phyloP scores from a whole-genome alignment of 2,329 filamentous ascomycete genomes.

The Emydomyces testavorans region DNA sequence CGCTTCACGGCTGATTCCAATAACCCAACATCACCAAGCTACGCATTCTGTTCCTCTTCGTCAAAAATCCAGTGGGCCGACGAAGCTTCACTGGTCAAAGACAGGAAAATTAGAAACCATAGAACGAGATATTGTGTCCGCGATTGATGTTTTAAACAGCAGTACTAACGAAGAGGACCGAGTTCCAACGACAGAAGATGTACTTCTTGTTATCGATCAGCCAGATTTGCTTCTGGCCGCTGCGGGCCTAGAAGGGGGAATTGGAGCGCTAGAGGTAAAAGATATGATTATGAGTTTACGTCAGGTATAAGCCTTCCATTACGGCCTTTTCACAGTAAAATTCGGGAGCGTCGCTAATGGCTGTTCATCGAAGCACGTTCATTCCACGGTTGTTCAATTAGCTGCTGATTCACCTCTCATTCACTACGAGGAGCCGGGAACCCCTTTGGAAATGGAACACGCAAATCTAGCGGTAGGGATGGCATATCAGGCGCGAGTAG shows the following conservation, averaged over 20 bases:
- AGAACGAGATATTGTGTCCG: constrained; percentile 27
- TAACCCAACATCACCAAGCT: not conserved
- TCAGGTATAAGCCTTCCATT: constrained; percentile 43
- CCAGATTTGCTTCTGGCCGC: constrained; percentile 54
- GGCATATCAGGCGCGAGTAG: constrained; percentile 62
- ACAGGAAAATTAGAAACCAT: constrained; percentile 24
- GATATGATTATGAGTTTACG: constrained; percentile 49
- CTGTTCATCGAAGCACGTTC: constrained; percentile 40
- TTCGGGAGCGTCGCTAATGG: not conserved
- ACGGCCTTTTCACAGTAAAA: not conserved
- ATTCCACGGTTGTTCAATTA: constrained; percentile 55
- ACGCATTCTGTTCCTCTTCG: not conserved
- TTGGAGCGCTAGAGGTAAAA: constrained; percentile 37
- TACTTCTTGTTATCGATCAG: constrained; percentile 55
- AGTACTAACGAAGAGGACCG: constrained; percentile 17
- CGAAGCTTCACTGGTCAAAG: constrained; percentile 15
- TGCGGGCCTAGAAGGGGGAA: constrained; percentile 38
- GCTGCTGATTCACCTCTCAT: constrained; percentile 66
- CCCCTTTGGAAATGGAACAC: constrained; percentile 58
- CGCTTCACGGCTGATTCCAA: not conserved
- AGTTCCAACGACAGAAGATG: constrained; percentile 21
- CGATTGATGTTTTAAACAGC: constrained; percentile 24
- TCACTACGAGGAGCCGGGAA: constrained; percentile 41
- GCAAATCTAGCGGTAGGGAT: constrained; percentile 58
- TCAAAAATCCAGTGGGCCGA: constrained; percentile 1